These are phyloP conservation scores for Leccinum boreale DNA, from an alignment of 768 basidiomycete species.

Conservation along the genomic window DNA sequence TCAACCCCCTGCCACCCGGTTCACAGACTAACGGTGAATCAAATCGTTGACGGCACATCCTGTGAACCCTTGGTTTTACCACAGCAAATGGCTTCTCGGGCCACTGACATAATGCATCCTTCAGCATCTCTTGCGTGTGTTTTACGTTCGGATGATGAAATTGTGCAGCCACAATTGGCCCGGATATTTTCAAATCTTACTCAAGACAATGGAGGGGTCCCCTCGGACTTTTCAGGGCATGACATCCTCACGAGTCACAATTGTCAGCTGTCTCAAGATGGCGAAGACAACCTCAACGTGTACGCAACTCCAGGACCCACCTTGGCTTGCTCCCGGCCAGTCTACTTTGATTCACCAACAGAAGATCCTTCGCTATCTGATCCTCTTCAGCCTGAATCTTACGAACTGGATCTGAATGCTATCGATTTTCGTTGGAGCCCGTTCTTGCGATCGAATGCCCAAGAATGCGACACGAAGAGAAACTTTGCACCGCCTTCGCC, in stretches of 20 bases:
- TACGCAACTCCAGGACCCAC: conserved; percentile 53
- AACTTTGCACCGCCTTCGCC: background rate
- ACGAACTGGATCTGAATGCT: conserved; percentile 36
- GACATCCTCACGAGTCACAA: background rate
- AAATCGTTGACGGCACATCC: background rate
- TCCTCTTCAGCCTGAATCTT: conserved; percentile 35
- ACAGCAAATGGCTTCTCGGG: conserved; percentile 10
- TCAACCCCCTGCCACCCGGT: conserved; percentile 22
- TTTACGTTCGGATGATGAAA: conserved; percentile 20
- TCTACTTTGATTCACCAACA: conserved; percentile 52
- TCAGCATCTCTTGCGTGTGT: conserved; percentile 3
- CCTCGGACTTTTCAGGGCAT: conserved; percentile 15
- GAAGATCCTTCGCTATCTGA: conserved; percentile 45
- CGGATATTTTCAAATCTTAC: conserved; percentile 4
- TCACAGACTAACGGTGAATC: background rate
- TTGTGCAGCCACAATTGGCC: conserved; percentile 1
- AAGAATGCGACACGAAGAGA: conserved; percentile 2
- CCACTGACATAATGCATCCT: conserved; percentile 9
- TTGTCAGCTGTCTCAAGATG: conserved; percentile 1
- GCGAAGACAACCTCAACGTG: conserved; percentile 11
- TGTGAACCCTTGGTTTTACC: conserved; percentile 2
- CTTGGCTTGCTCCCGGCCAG: conserved; percentile 27
- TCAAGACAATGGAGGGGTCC: conserved; percentile 1
- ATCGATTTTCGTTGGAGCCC: conserved; percentile 58
- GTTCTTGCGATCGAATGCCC: conserved; percentile 36